phyloP scores from a whole-genome alignment of 2,329 filamentous ascomycete species.

The Colletotrichum euphorbiae region DNA sequence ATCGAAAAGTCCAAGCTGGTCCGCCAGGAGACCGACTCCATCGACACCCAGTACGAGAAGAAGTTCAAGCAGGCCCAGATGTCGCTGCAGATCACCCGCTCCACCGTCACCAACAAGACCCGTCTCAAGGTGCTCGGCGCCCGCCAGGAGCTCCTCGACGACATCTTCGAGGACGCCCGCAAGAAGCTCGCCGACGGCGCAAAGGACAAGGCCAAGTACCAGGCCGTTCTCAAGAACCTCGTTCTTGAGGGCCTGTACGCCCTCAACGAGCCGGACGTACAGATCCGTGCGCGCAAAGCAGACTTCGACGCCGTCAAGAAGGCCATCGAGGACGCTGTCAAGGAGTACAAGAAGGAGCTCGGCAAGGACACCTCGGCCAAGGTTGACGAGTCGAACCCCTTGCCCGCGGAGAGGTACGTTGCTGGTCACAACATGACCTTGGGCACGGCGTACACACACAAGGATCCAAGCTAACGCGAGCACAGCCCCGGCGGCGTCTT shows the following conservation, averaged over 20 bases:
- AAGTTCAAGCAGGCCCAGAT: constrained; percentile 99
- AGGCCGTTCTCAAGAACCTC: constrained; percentile 79
- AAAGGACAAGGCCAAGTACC: constrained; percentile 80
- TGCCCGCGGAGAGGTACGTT: constrained; percentile 87
- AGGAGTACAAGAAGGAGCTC: constrained; percentile 85
- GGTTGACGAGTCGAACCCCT: constrained; percentile 81
- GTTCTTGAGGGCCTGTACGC: constrained; percentile 92
- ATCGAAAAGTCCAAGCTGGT: constrained; percentile 99
- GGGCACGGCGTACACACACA: background rate
- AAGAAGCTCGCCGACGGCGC: constrained; percentile 74
- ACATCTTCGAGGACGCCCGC: constrained; percentile 84
- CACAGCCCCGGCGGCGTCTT: constrained; percentile 83
- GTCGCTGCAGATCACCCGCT: constrained; percentile 98
- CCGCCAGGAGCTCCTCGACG: constrained; percentile 90
- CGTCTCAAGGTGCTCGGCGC: constrained; percentile 88
- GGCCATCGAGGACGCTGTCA: constrained; percentile 79
- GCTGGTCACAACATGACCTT: background rate
- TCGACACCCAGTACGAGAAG: constrained; percentile 95
- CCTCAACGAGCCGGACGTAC: constrained; percentile 82
- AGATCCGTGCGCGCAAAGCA: constrained; percentile 80
- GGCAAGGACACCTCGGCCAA: constrained; percentile 76
- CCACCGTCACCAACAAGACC: constrained; percentile 95
- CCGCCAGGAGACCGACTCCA: constrained; percentile 91
- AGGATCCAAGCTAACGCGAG: constrained; percentile 10
- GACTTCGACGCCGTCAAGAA: constrained; percentile 82